Percentiles rank a stretch among this genome's conserved stretches.
Conservation (phyloP, 441 rosid genomes). For the Bruguiera hainesii region DNA sequence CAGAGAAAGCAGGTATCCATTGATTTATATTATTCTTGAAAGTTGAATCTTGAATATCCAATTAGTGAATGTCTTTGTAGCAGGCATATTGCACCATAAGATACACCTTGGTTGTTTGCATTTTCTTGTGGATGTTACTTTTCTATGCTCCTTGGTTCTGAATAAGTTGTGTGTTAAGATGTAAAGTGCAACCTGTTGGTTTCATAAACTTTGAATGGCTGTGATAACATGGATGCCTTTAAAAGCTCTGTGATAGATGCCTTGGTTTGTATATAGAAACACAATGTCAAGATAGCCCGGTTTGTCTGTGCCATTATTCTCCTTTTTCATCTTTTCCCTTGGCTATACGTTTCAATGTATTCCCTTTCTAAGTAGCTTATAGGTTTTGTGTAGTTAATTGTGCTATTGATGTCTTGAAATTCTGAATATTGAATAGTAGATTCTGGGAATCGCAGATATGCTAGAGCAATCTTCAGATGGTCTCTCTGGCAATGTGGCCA, state of each 20-base stretch:
- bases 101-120: no score
- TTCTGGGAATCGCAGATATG: slow-evolving; percentile 82
- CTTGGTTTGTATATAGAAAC: slow-evolving; percentile 1
- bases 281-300: not conserved
- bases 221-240: not conserved
- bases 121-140: no score
- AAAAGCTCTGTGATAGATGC: not conserved
- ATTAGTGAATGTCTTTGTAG: not conserved
- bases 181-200: no score
- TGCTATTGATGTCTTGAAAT: slow-evolving; percentile 35
- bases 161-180: no score
- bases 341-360: slow-evolving; percentile 11
- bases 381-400: slow-evolving; percentile 29
- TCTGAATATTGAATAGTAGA: slow-evolving; percentile 58
- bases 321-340: slow-evolving; percentile 9
- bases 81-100: not conserved
- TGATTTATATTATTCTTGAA: slow-evolving; percentile 17
- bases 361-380: slow-evolving; percentile 15
- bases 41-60: not conserved
- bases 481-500: slow-evolving; percentile 66
- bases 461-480: slow-evolving; percentile 73
- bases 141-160: no score
- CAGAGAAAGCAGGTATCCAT: slow-evolving; percentile 71
- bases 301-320: not conserved
- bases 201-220: no score